phyloP scores from a whole-genome alignment of 495 filamentous ascomycete genomes.

The Polyplosphaeria fusca region DNA sequence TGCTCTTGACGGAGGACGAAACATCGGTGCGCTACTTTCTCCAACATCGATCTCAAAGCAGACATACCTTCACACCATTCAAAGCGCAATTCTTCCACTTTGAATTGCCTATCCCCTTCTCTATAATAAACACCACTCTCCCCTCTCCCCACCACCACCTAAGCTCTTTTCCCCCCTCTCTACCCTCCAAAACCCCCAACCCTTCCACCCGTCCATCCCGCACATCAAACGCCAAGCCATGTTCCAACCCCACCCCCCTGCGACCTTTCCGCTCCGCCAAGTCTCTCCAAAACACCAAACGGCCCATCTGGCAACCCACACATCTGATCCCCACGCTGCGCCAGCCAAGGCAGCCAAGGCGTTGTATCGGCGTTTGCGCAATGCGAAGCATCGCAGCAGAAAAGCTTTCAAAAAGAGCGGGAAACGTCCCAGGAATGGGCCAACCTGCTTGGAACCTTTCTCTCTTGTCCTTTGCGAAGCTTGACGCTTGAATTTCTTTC shows the following conservation, averaged over 20 bases:
- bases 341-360: constrained; percentile 17
- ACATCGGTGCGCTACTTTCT: too few relatives aligned
- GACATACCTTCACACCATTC: too few relatives aligned
- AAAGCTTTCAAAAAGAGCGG: neutral
- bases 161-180: too few relatives aligned
- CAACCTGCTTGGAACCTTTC: neutral
- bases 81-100: too few relatives aligned
- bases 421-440: too few relatives aligned
- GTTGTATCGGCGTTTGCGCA: constrained; percentile 14
- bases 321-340: constrained; percentile 10
- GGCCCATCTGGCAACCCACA: constrained; percentile 3
- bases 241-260: neutral
- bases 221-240: constrained; percentile 19
- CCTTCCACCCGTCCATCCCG: too few relatives aligned
- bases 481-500: constrained; percentile 18
- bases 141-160: too few relatives aligned
- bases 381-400: neutral
- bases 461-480: constrained; percentile 4
- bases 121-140: too few relatives aligned
- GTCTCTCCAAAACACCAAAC: constrained; percentile 8
- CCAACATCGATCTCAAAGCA: too few relatives aligned
- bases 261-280: constrained; percentile 19
- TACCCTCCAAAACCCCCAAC: too few relatives aligned
- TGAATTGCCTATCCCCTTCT: too few relatives aligned
- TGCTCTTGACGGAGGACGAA: too few relatives aligned